Base-by-base conservation (phyloP, 176 grass and related monocot species). In the Hordeum vulgare region DNA sequence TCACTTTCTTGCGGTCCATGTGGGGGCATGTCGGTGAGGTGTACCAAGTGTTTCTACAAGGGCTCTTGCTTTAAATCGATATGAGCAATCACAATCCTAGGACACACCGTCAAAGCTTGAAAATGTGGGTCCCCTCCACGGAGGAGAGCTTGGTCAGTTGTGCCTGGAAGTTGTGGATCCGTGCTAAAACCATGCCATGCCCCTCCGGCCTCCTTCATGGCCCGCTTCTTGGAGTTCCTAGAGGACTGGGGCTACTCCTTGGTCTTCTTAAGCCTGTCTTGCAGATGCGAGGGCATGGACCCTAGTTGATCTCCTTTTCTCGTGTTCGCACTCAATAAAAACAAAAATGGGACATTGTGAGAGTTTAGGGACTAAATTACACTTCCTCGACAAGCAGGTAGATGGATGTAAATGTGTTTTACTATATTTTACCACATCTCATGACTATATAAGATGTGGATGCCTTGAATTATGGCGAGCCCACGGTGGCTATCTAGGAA, bases 71-170 rank as follows among this genome's bases (percentile, higher is more conserved):
- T 93, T 57, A 2, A 87, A 94, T 27, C 92, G 88, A 93, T 93
- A 99, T 57, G 83, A 90, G 11, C 91, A 89, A 44, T 99, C 89
- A 9, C 97, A 90, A 74, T 99, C 97, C 49, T 99, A 89, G 0
- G 97, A 93, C 37, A 99, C n/a, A 80, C 11, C 89, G 90, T 3
- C 88, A 71, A 4, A 99, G 82, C 82, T 99, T 88, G 21, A 90
- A 88, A 53, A 98, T 86, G 15, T 89, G 88, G 37, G 80, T 31
- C 21, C 93, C 89, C 81, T 95, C 90, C 6, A 82, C 37, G 8
- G 78, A 81, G 7, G 92, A 91, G 15, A 94, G 87, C 81, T 89
- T 87, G 21, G 69, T 62, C 28, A 95, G 66, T 78, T 93, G 85
- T 26, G 26, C 80, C 27, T 89, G 61, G 33, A 83, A 88, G 69